Conservation (phyloP, 352 stramenopile species). For the Globisporangium acanthophoron region DNA sequence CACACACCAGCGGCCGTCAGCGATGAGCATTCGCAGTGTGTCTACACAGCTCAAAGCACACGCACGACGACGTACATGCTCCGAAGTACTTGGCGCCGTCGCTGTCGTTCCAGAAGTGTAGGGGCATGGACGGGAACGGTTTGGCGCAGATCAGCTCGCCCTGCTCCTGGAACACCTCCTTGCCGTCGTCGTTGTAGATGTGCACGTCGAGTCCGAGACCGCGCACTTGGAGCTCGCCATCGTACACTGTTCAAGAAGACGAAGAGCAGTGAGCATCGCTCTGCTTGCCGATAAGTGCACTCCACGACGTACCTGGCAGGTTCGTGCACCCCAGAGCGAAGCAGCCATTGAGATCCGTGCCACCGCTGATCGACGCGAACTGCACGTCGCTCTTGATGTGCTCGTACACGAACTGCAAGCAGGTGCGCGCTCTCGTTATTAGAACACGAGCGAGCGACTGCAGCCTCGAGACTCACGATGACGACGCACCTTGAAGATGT, state of each 20-base stretch:
- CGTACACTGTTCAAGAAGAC: conserved; percentile 29
- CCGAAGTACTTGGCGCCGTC: conserved; percentile 71
- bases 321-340: conserved; percentile 73
- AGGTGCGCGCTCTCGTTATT: too few species aligned
- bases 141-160: conserved; percentile 66
- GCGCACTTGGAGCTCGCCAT: conserved; percentile 76
- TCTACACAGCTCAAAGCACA: not conserved
- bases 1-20: not conserved
- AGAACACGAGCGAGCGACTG: too few species aligned
- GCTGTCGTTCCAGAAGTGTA: conserved; percentile 75
- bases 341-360: conserved; percentile 80
- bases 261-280: not conserved
- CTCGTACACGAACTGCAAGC: conserved; percentile 56
- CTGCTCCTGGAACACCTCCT: conserved; percentile 40
- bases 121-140: conserved; percentile 82
- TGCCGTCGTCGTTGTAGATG: conserved; percentile 62
- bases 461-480: too few species aligned
- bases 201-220: conserved; percentile 75
- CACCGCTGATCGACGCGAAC: conserved; percentile 78
- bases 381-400: conserved; percentile 73
- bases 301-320: conserved; percentile 36
- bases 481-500: conserved; percentile 54
- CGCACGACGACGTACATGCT: conserved; percentile 43
- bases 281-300: too few species aligned
- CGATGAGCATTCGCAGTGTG: not conserved